Percentiles rank a stretch among this genome's conserved stretches.
Evolutionary conservation across 169 alveolate genomes (phyloP).

Genomic region (Cryptosporidium canis): DNA sequence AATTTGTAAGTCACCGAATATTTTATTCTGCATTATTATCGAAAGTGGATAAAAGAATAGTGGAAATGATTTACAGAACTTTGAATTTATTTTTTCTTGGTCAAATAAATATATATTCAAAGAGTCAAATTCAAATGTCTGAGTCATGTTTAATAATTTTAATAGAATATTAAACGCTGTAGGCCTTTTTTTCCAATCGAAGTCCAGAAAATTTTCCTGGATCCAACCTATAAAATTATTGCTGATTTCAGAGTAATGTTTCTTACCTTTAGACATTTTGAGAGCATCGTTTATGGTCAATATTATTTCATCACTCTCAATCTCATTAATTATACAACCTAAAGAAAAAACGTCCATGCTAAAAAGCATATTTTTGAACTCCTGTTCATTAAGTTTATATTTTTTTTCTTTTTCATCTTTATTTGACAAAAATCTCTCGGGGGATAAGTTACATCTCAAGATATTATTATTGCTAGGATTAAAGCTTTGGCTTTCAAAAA

Average conservation of each 20-base stretch:
- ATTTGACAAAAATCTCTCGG: conserved; percentile 35
- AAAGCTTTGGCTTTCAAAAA: conserved; percentile 33
- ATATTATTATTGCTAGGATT: neutral
- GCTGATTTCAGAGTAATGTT: neutral
- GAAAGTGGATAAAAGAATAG: conserved; percentile 56
- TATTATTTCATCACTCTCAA: conserved; percentile 6
- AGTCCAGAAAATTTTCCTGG: neutral
- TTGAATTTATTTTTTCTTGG: neutral
- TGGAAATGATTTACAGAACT: conserved; percentile 15
- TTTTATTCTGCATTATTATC: conserved; percentile 10
- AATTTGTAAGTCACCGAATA: conserved; percentile 15
- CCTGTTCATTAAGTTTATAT: neutral
- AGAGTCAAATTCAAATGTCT: neutral
- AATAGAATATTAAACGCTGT: neutral
- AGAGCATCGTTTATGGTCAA: conserved; percentile 45
- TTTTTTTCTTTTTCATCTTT: neutral
- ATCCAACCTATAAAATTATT: neutral
- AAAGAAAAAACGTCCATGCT: conserved; percentile 58
- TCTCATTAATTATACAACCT: conserved; percentile 44
- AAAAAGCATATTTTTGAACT: neutral
- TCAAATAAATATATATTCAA: neutral
- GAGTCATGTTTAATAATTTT: conserved; percentile 4
- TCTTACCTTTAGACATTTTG: neutral
- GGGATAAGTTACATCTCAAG: conserved; percentile 17
- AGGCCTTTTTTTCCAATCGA: neutral